A percentile compares a stretch with the other conserved stretches of the same genome.
Conservation (phyloP, 1,284 basidiomycete genomes). For the Gomphus bonarii region DNA sequence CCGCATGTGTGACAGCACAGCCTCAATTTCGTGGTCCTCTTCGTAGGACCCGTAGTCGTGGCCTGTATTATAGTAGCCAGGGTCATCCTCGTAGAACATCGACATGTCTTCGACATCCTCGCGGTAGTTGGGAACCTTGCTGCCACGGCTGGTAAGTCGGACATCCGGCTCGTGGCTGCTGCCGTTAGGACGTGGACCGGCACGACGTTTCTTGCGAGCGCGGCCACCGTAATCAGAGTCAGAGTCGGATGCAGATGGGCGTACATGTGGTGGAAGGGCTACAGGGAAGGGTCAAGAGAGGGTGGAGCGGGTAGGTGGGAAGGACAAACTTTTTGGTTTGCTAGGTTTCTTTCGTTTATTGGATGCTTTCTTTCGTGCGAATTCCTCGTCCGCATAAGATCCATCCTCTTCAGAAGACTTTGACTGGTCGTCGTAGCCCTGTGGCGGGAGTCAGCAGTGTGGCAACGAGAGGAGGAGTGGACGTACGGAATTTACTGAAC, state of each 20-base stretch:
- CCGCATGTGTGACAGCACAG: constrained; percentile 71
- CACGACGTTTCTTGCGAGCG: constrained; percentile 67
- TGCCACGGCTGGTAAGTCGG: constrained; percentile 73
- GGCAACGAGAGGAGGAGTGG: neutral
- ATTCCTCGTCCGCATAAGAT: constrained; percentile 69
- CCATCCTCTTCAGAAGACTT: constrained; percentile 41
- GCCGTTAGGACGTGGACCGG: constrained; percentile 22
- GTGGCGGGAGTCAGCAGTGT: neutral
- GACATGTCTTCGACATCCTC: constrained; percentile 76
- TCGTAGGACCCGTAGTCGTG: constrained; percentile 37
- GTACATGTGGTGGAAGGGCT: constrained; percentile 39
- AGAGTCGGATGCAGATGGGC: constrained; percentile 53
- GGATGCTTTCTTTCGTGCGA: constrained; percentile 43
- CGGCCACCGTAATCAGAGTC: constrained; percentile 84
- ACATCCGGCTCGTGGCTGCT: constrained; percentile 34
- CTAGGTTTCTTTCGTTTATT: constrained; percentile 58
- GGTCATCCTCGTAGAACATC: constrained; percentile 62
- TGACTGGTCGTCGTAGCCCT: constrained; percentile 24
- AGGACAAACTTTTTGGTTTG: constrained; percentile 49
- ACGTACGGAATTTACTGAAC: constrained; percentile 11
- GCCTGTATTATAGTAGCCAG: constrained; percentile 40
- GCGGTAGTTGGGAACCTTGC: constrained; percentile 72
- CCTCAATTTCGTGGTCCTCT: constrained; percentile 85
- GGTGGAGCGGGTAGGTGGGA: neutral
- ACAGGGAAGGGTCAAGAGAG: constrained; percentile 15